Conservation (phyloP, 192 early-diverging fungal species). For the Entomortierella chlamydospora region DNA sequence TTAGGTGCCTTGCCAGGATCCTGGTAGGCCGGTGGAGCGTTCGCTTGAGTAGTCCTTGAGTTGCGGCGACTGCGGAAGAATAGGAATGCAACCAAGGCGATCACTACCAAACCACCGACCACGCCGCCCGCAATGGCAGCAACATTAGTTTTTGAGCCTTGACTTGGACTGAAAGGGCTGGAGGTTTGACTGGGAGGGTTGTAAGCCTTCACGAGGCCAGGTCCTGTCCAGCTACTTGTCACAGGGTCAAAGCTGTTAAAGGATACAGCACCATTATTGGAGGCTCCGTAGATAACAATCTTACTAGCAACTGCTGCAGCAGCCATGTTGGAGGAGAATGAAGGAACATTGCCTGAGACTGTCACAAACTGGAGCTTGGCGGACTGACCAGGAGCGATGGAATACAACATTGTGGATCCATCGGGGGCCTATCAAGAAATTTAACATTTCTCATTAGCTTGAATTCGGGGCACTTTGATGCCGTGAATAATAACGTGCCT, state of each 20-base stretch:
- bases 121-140: slow-evolving; percentile 40
- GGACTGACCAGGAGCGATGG: slow-evolving; percentile 28
- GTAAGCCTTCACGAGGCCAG: slow-evolving; percentile 15
- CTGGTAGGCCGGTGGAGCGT: background rate
- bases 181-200: background rate
- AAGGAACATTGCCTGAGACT: slow-evolving; percentile 21
- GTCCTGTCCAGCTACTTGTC: slow-evolving; percentile 18
- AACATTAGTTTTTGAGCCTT: background rate
- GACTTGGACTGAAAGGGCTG: background rate
- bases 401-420: slow-evolving; percentile 28
- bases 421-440: slow-evolving; percentile 19
- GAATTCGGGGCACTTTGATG: background rate
- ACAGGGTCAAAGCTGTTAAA: slow-evolving; percentile 34
- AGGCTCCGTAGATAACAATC: slow-evolving; percentile 20
- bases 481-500: no score
- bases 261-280: slow-evolving; percentile 2
- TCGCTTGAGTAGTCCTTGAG: background rate
- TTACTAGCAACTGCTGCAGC: slow-evolving; percentile 12
- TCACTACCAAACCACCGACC: slow-evolving; percentile 28
- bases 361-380: slow-evolving; percentile 15
- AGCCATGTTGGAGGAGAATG: slow-evolving; percentile 9
- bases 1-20: background rate
- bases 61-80: slow-evolving; percentile 21
- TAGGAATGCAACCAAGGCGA: slow-evolving; percentile 31
- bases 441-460: background rate